Evolutionary conservation across 768 basidiomycete genomes (phyloP), one percentile per base, ranked within the genome.

Genomic region (Dacryopinax primogenitus): DNA sequence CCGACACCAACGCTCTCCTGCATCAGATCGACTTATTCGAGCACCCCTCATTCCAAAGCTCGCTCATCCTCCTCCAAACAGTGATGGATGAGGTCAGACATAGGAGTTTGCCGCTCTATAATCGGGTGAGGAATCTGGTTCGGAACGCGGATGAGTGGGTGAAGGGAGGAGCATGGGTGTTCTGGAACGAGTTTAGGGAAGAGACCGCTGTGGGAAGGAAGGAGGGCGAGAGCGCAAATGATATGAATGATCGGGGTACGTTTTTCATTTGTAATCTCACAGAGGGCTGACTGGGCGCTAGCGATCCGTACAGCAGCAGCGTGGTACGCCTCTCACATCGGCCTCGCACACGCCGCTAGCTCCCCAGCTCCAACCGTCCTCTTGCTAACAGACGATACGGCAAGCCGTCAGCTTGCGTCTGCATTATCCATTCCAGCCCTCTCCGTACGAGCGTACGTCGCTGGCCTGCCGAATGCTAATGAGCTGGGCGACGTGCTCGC

Each of bases 11-110:
- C 75, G 84, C 96, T 16, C 91, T 96, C 71, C 79, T 99, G 13
- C 83, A 90, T 16, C 94, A 97, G 90, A 97, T 98, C 89, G 96
- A 99, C 75, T 80, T 98, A 63, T 79, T 98, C 37, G 89, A 92
- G 73, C 90, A 88, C 0, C 76, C 81, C 1, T 77, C 84, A 1
- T 90, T 94, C 70, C 81, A 76, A 0, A 79, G 87, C 0, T 92
- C 94, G 0, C 84, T 97, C 64, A 86, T 99, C 64, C 78, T 99
- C 26, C 82, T 96, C 1, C 95, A 98, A 76, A 99, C 95, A 0
- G 94, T 97, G 1, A 79, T 98, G 63, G 90, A 96, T 69, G 96
- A 99, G 83, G 92, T 97, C 66, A 82, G 95, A 66, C 96, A 98
- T 73, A 83, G 96, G 21, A 92, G 90, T 0, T 77, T 98, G 28